These are phyloP conservation scores for Tympanopsis confertula DNA, from an alignment of 2,329 filamentous ascomycete genomes.

Conservation along the genomic window DNA sequence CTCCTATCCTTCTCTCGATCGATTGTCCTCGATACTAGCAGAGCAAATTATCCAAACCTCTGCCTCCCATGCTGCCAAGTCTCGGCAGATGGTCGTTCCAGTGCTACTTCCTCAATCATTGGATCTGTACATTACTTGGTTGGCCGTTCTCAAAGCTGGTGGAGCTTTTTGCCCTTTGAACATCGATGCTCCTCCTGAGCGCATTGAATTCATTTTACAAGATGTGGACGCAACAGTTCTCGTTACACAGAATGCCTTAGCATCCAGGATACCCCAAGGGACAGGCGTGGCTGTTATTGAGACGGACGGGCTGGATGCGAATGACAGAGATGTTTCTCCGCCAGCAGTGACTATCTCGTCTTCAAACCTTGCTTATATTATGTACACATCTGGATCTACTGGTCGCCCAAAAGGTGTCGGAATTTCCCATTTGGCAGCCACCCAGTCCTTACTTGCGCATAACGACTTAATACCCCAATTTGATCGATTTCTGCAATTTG, in stretches of 20 bases:
- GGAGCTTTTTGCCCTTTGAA: constrained; percentile 78
- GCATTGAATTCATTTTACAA: constrained; percentile 68
- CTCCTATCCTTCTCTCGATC: constrained; percentile 53
- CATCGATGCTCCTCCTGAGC: constrained; percentile 64
- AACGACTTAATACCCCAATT: constrained; percentile 67
- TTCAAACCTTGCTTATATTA: constrained; percentile 63
- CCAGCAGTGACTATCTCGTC: too few species aligned
- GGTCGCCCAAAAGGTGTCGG: constrained; percentile 80
- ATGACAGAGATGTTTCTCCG: not conserved
- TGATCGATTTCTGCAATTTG: constrained; percentile 76
- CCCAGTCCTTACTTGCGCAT: constrained; percentile 75
- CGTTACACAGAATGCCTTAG: constrained; percentile 45
- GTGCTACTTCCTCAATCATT: constrained; percentile 68
- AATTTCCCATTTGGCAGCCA: constrained; percentile 68
- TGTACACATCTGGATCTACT: constrained; percentile 88
- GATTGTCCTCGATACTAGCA: constrained; percentile 42
- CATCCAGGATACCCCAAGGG: constrained; percentile 21
- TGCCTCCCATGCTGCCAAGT: constrained; percentile 9
- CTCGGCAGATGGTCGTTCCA: constrained; percentile 47
- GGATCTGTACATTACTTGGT: constrained; percentile 63
- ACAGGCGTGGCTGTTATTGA: constrained; percentile 18
- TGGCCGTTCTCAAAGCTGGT: constrained; percentile 71
- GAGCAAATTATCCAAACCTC: constrained; percentile 27
- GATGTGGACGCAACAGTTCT: constrained; percentile 64
- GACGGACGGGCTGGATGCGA: constrained; percentile 16